Evolutionary conservation across 2,329 filamentous ascomycete species (phyloP).

Genomic region (Metarhizium rileyi): DNA sequence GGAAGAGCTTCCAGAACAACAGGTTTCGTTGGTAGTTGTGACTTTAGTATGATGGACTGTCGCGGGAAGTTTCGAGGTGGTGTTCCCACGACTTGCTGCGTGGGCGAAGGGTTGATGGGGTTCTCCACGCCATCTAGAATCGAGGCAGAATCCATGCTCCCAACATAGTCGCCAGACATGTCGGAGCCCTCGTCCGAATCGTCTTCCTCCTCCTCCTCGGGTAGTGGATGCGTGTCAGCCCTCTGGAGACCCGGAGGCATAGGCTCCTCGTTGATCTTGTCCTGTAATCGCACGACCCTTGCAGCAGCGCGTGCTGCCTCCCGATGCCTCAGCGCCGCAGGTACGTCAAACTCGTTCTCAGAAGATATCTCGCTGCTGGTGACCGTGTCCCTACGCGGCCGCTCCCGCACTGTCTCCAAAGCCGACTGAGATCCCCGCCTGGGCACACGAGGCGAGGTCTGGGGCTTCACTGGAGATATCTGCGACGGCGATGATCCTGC

Average conservation of each 20-base stretch:
- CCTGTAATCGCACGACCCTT: conserved; percentile 25
- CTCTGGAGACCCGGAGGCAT: conserved; percentile 29
- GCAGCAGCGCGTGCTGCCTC: conserved; percentile 51
- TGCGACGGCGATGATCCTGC: conserved; percentile 83
- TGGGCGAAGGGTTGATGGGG: conserved; percentile 44
- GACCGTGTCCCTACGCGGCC: conserved; percentile 63
- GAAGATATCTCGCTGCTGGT: conserved; percentile 79
- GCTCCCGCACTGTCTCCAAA: conserved; percentile 59
- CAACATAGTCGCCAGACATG: conserved; percentile 54
- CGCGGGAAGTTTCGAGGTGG: conserved; percentile 50
- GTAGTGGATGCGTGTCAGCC: conserved; percentile 40
- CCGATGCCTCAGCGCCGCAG: conserved; percentile 53
- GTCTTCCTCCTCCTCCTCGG: conserved; percentile 49
- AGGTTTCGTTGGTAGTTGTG: conserved; percentile 44
- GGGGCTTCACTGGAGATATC: conserved; percentile 50
- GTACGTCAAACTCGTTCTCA: conserved; percentile 66
- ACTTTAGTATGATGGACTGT: conserved; percentile 55
- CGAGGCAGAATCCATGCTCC: conserved; percentile 60
- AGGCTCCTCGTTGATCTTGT: conserved; percentile 29
- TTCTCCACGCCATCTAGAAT: conserved; percentile 57
- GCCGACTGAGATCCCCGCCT: conserved; percentile 63
- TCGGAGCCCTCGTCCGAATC: conserved; percentile 54
- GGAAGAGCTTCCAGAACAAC: conserved; percentile 56
- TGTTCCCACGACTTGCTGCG: conserved; percentile 52
- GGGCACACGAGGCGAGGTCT: conserved; percentile 37